A percentile compares a stretch with the other conserved stretches of the same genome.
phyloP scores from a whole-genome alignment of 1,284 basidiomycete genomes.

The Malassezia japonica region DNA sequence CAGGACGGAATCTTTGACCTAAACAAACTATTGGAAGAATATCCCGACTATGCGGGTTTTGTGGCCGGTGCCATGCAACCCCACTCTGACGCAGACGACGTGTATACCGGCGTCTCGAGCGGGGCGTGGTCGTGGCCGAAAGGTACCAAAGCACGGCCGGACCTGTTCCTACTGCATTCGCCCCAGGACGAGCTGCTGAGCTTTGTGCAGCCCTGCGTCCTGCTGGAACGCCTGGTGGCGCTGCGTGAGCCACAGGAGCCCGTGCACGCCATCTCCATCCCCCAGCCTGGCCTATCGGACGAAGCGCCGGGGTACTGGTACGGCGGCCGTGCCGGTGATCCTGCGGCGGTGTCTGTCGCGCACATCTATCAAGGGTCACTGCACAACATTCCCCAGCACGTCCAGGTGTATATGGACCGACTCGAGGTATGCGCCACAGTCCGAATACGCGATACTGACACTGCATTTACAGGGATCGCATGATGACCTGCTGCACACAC shows the following conservation, averaged over 20 bases:
- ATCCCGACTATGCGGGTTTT: not conserved
- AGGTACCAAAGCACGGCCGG: not conserved
- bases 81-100: not conserved
- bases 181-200: slow-evolving; percentile 2
- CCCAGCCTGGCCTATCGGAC: not conserved
- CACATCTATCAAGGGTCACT: not conserved
- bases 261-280: not conserved
- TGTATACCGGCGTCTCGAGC: not conserved
- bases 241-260: not conserved
- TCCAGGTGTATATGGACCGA: not conserved
- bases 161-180: not conserved
- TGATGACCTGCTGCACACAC: not conserved
- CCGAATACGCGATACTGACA: too few species aligned
- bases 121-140: not conserved
- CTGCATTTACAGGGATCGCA: not conserved
- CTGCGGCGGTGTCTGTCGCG: too few species aligned
- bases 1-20: slow-evolving; percentile 8
- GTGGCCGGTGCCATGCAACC: not conserved
- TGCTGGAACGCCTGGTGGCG: not conserved
- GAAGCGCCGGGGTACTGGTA: not conserved
- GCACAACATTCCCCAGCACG: not conserved
- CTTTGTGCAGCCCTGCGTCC: not conserved
- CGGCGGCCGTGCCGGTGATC: too few species aligned
- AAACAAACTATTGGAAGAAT: not conserved
- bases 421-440: not conserved